Base-by-base conservation (phyloP, 164 flowering plant genomes). In the Platanus orientalis region DNA sequence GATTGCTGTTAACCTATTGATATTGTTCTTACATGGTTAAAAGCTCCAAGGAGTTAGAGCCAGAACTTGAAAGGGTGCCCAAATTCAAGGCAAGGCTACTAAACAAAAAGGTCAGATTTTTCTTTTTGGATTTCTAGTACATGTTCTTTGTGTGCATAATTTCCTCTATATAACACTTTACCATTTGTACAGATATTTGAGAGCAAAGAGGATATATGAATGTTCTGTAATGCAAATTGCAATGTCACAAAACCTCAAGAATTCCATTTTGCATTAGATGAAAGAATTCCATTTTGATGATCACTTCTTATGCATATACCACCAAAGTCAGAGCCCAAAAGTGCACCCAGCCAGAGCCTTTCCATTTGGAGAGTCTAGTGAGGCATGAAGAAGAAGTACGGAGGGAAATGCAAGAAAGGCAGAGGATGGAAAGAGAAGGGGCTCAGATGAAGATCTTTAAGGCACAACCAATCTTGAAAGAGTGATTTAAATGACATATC, bases 241-340 rank as follows among this genome's bases (percentile, higher is more conserved):
- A 87, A 83, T 24, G 75, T 84, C 1, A 94, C 99, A 0, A 65
- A 67, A 55, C 96, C 99, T 54, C 84, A 85, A 63, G 99, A 91
- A 62, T 94, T 94, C 63, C 92, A 89, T 66, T 94, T 94, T 68
- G 93, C 93, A 49, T 88, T 87, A 25, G 81, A 94, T 69, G 93
- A 88, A 64, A 78, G 99, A 75, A 80, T 86, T 51, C 86, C 92
- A 17, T 84, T 76, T 3, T 34, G n/a, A n/a, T n/a, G n/a, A n/a
- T n/a, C n/a, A n/a, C n/a, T 26, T 57, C 29, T 51, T 32, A 30
- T 69, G 63, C n/a, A 94, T 97, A 30, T 95, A 64, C 96, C 96
- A 19, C 96, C 90, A 56, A 95, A 85, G 57, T 97, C 99, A 52
- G 94, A 85, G n/a, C n/a, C n/a, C n/a, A n/a, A n/a, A n/a, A n/a